These are phyloP conservation scores for Albugo laibachii DNA, from an alignment of 352 stramenopile genomes.

Conservation along the genomic window DNA sequence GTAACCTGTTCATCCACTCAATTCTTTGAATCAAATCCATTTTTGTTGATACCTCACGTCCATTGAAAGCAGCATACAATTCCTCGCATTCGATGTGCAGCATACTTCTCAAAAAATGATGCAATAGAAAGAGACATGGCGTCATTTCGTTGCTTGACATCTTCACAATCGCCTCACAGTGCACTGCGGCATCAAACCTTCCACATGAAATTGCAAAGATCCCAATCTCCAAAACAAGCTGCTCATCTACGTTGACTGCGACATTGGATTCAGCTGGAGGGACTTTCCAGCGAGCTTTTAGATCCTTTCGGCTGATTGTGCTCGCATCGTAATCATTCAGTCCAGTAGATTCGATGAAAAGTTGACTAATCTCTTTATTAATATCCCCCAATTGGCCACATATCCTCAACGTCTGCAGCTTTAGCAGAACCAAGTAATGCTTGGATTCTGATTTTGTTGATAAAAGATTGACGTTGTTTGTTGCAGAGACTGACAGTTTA, in stretches of 20 bases:
- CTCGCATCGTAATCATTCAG: conserved; percentile 39
- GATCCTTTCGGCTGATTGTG: conserved; percentile 24
- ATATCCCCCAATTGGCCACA: conserved; percentile 1
- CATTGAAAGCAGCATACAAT: conserved; percentile 5
- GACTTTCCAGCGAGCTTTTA: conserved; percentile 14
- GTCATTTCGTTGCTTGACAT: conserved; percentile 30
- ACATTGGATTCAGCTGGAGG: conserved; percentile 17
- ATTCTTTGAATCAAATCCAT: neutral
- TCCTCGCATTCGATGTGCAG: conserved; percentile 8
- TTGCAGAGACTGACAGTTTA: conserved; percentile 42
- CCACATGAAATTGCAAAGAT: conserved; percentile 26
- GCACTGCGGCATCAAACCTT: conserved; percentile 13
- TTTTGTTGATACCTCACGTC: neutral
- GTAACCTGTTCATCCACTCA: conserved; percentile 16
- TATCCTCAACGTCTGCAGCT: conserved; percentile 45
- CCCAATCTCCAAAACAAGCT: conserved; percentile 32
- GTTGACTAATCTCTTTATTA: conserved; percentile 2
- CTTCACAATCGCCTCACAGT: conserved; percentile 27
- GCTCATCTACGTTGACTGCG: conserved; percentile 8
- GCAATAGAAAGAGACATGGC: conserved; percentile 21
- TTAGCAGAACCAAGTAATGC: conserved; percentile 22
- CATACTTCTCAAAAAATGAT: conserved; percentile 32
- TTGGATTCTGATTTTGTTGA: conserved; percentile 15
- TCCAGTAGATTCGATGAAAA: conserved; percentile 15
- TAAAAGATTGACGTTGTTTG: conserved; percentile 13